Evolutionary conservation across 2,329 filamentous ascomycete genomes (phyloP), one percentile per base, ranked within the genome.

Genomic region (Colletotrichum musae): DNA sequence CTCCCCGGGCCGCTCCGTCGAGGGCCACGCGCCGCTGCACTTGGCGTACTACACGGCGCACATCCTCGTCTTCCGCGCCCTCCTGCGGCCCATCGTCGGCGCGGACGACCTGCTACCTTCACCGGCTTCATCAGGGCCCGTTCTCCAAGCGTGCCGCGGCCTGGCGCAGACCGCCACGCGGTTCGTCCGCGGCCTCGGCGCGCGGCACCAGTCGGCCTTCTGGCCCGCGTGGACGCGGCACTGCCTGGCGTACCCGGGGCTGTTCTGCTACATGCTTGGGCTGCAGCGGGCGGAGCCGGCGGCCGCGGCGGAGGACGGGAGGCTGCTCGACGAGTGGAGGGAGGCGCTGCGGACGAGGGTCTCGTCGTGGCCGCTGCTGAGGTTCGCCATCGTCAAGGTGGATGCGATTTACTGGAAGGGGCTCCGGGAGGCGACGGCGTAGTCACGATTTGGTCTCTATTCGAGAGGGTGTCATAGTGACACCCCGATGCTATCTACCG

Each of bases 381-480:
- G 72, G 0, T 74, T 74, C 48, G 72, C 59, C 1, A 71, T 73
- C 12, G 72, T 74, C 3, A 74, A 74, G 56, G 69, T 74, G 28
- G 73, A 74, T 60, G 73, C 73, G 1, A 59, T 74, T 4, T 74
- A 71, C 51, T 74, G 73, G 73, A 74, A 73, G 18, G 51, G 51
- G 51, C 24, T 53, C 10, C 26, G 26, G 51, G 16, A 32, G 51
- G 18, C 51, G 24, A 26, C 26, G 15, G 13, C 26, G 10, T 32
- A 53, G 21, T 6, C 24, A 13, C 10, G 43, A 36, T 16, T 13
- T 43, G 5, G 12, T 16, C 12, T 13, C 5, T 15, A 4, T 43
- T 43, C 41, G 4, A 43, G 41, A 16, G 13, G 16, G 2, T 24
- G 21, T 24, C 21, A 24, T 24, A 24, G 3, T 24, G 21, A 24